These are phyloP conservation scores for Aspergillus sp. DNA, from an alignment of 2,329 filamentous ascomycete species.

Conservation along the genomic window DNA sequence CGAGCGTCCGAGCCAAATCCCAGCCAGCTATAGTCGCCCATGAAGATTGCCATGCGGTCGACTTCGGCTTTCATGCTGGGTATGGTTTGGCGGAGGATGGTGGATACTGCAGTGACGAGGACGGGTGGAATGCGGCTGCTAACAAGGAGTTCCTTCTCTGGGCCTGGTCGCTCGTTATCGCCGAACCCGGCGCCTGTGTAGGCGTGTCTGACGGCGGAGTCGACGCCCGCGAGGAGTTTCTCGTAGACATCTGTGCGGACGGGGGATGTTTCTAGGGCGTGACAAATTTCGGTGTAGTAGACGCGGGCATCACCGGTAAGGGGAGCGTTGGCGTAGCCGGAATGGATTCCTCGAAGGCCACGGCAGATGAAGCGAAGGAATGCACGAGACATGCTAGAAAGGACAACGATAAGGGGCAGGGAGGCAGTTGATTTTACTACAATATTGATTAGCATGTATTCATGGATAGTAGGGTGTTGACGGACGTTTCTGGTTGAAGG, in stretches of 20 bases:
- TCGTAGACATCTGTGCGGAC: constrained; percentile 64
- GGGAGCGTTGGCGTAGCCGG: constrained; percentile 41
- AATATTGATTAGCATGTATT: background rate
- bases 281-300: constrained; percentile 56
- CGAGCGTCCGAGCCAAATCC: constrained; percentile 61
- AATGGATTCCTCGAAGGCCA: constrained; percentile 59
- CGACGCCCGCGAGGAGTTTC: constrained; percentile 63
- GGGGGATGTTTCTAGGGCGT: constrained; percentile 52
- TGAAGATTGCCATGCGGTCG: constrained; percentile 68
- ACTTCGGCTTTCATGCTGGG: constrained; percentile 58
- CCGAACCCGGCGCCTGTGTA: constrained; percentile 49
- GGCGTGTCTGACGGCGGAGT: constrained; percentile 62
- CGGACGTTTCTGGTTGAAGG: constrained; percentile 39
- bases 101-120: constrained; percentile 49
- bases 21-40: constrained; percentile 69
- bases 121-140: constrained; percentile 53
- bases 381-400: constrained; percentile 72
- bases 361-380: constrained; percentile 70
- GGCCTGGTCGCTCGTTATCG: constrained; percentile 46
- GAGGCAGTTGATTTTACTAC: constrained; percentile 40
- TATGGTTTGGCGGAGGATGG: constrained; percentile 52
- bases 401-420: constrained; percentile 55
- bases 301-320: constrained; percentile 39
- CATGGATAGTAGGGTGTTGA: background rate
- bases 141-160: constrained; percentile 56